Conservation (phyloP, 1,139 yeast species). For the Maudiozyma humilis region DNA sequence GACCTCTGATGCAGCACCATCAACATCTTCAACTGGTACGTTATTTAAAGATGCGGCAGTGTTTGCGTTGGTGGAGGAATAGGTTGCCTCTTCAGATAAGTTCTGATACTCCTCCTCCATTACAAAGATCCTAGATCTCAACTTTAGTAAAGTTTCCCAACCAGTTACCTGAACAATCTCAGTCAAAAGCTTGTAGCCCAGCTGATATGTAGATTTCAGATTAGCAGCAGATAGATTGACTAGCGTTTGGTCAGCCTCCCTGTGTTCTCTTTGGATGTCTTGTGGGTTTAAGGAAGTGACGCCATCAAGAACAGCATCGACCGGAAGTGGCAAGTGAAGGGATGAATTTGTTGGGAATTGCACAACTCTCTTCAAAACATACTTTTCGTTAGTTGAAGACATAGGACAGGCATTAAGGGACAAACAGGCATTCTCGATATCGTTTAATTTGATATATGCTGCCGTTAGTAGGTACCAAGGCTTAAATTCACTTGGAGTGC, state of each 20-base stretch:
- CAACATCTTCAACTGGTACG: constrained; percentile 2
- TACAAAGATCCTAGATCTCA: constrained; percentile 84
- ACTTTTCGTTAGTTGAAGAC: constrained; percentile 77
- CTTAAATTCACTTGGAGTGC: constrained; percentile 85
- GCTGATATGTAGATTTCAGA: constrained; percentile 74
- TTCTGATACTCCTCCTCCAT: constrained; percentile 83
- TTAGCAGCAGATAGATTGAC: constrained; percentile 77
- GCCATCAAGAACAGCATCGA: constrained; percentile 59
- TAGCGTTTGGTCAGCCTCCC: constrained; percentile 59
- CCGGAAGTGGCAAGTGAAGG: constrained; percentile 75
- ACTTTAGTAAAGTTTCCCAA: constrained; percentile 79
- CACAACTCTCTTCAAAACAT: constrained; percentile 40
- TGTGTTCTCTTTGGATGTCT: constrained; percentile 52
- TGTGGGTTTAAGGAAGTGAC: constrained; percentile 44
- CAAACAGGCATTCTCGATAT: constrained; percentile 76
- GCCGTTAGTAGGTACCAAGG: constrained; percentile 82
- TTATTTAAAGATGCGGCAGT: constrained; percentile 26
- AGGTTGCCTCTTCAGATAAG: constrained; percentile 33
- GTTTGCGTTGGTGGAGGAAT: constrained; percentile 32
- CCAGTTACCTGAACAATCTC: constrained; percentile 71
- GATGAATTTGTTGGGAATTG: constrained; percentile 30
- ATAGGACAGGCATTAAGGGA: constrained; percentile 91
- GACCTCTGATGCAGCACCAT: constrained; percentile 1
- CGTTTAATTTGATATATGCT: constrained; percentile 66
- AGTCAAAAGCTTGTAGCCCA: constrained; percentile 77